These are phyloP conservation scores for Lasiodiplodia hormozganensis DNA, from an alignment of 2,329 filamentous ascomycete species.

Conservation along the genomic window DNA sequence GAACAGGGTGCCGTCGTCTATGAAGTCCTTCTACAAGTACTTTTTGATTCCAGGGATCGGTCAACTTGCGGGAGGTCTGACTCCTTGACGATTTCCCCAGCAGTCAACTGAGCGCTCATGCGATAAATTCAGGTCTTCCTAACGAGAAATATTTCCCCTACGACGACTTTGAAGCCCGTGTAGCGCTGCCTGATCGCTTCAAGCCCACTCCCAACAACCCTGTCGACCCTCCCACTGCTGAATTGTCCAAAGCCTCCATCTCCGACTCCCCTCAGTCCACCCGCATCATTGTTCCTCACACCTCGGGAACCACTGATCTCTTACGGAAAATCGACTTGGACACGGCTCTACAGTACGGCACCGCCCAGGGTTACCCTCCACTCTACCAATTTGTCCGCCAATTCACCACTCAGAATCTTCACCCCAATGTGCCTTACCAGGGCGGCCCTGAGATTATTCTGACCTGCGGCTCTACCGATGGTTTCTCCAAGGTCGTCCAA, in stretches of 20 bases:
- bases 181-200: slow-evolving; percentile 77
- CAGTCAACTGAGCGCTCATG: slow-evolving; percentile 30
- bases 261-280: slow-evolving; percentile 39
- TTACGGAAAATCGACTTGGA: slow-evolving; percentile 78
- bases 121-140: slow-evolving; percentile 69
- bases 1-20: slow-evolving; percentile 66
- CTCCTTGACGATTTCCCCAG: neutral
- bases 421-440: slow-evolving; percentile 81
- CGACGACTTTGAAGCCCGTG: slow-evolving; percentile 85
- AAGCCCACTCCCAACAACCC: slow-evolving; percentile 71
- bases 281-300: slow-evolving; percentile 76
- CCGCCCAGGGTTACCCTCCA: slow-evolving; percentile 80
- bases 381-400: slow-evolving; percentile 79
- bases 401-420: slow-evolving; percentile 77
- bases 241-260: slow-evolving; percentile 41
- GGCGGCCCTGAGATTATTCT: slow-evolving; percentile 79
- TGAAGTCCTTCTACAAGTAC: slow-evolving; percentile 89
- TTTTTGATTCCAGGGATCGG: slow-evolving; percentile 70
- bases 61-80: slow-evolving; percentile 65
- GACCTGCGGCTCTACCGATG: slow-evolving; percentile 85
- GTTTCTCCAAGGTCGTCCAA: slow-evolving; percentile 78
- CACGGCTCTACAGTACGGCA: slow-evolving; percentile 86
- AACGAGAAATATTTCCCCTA: slow-evolving; percentile 85
- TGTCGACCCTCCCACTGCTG: slow-evolving; percentile 49
- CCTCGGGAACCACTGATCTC: slow-evolving; percentile 63